Evolutionary conservation across 2,329 filamentous ascomycete species (phyloP), one percentile per base, ranked within the genome.

Genomic region (Ustulina deusta): DNA sequence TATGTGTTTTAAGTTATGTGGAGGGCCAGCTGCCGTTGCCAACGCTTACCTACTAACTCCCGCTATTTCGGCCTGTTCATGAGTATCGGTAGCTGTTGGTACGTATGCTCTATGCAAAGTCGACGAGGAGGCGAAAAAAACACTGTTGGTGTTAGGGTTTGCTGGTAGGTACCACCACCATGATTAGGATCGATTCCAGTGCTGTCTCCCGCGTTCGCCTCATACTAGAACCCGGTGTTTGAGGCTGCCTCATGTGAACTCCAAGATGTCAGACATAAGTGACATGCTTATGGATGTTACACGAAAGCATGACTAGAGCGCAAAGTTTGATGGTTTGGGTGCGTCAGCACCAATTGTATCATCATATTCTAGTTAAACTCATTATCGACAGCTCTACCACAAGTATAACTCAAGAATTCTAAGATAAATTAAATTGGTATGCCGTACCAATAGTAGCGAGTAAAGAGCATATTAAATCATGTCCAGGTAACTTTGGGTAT

Each of bases 401-500:
- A 2, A 66, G 55, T 63, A 59, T 59, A 60, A 56, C 29, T 61
- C 34, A 48, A 57, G 29, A 52, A 34, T 59, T n/a, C 55, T 38
- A 48, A 22, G 20, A 48, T 5, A 63, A 32, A 52, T 44, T 42
- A 48, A 48, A 58, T 59, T 29, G 17, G 20, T 64, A 55, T 54
- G 44, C 36, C 22, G 34, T 52, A 25, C 27, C 34, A 42, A 20
- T 57, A 46, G 56, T 32, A 25, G 17, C 27, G 69, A 61, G 55
- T 63, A 71, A 54, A 61, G 63, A 58, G 63, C 58, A 65, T 62
- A 72, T 65, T 66, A 70, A 65, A 69, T 63, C 69, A 74, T 60
- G 73, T 69, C 63, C 68, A 71, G 66, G 60, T n/a, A 62, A 51
- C 27, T 63, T 52, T 65, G 75, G 74, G 74, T 76, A 76, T 76